These are phyloP conservation scores for Pyrus betulifolia DNA, from an alignment of 306 rosid species.

Conservation along the genomic window DNA sequence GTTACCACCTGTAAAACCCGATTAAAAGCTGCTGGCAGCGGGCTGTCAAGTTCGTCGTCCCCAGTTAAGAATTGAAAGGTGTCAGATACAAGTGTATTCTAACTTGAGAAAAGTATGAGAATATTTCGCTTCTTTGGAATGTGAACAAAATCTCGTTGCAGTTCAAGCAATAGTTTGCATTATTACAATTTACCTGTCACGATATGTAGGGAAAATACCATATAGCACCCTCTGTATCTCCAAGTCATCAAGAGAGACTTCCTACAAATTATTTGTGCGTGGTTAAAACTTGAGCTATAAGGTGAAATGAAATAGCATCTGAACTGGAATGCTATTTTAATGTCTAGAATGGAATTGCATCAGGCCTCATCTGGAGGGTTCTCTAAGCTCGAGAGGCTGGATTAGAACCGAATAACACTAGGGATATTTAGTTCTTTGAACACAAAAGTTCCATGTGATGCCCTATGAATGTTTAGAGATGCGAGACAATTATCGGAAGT, in stretches of 20 bases:
- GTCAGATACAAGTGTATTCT: slow-evolving; percentile 12
- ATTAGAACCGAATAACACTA: too few relatives aligned
- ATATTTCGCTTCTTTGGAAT: not conserved
- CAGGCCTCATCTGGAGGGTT: not conserved
- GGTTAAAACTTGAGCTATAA: not conserved
- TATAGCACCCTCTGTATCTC: slow-evolving; percentile 75
- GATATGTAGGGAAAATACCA: slow-evolving; percentile 84
- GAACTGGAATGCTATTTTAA: not conserved
- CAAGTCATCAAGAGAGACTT: slow-evolving; percentile 65
- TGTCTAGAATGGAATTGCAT: not conserved
- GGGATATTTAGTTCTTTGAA: too few relatives aligned
- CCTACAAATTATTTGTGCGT: slow-evolving; percentile 35
- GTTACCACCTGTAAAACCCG: slow-evolving; percentile 74
- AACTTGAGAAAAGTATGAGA: not conserved
- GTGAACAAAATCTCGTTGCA: not conserved
- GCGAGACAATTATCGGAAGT: not conserved
- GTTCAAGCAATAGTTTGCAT: slow-evolving; percentile 6
- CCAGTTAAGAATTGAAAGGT: slow-evolving; percentile 14
- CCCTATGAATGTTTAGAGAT: too few relatives aligned
- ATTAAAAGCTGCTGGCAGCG: slow-evolving; percentile 72
- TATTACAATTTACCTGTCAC: slow-evolving; percentile 49
- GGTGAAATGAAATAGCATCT: not conserved
- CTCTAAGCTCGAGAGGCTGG: too few relatives aligned
- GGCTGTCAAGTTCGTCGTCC: slow-evolving; percentile 47
- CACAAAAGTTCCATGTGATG: too few relatives aligned